Base-by-base conservation (phyloP, 768 basidiomycete species). In the Omphalotus guepiniiformis region DNA sequence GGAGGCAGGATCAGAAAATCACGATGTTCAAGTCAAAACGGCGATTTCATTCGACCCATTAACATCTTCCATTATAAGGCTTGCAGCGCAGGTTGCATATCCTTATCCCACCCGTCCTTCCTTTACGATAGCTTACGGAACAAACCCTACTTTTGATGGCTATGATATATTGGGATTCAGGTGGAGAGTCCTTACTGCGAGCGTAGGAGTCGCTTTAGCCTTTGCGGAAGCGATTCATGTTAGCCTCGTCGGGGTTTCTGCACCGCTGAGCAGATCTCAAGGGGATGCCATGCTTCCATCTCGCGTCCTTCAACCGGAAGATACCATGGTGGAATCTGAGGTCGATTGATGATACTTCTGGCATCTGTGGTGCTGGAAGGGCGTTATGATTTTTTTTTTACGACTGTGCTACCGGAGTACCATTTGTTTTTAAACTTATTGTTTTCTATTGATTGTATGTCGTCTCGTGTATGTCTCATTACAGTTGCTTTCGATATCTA, bases 71-170 rank as follows among this genome's bases (percentile, higher is more conserved):
- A 86, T 87, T 50, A 63, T 76, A 21, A 77, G 85, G 16, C 66
- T 87, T 37, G 85, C 83, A 16, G 73, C 72, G 3, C 76, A 82
- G 43, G 66, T 71, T 16, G 76, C 69, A n/a, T 85, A 83, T 50
- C 79, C 81, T 3, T 82, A 73, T 21, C 51, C 55, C 48, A 12
- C 48, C 49, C 58, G 22, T 51, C 58, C 4, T 47, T 69, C 15
- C 56, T 61, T 30, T 15, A 47, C 9, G 52, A 51, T 41, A 37
- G 42, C 7, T 56, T 58, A 11, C 46, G 70, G 39, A 36, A 57
- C 53, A 13, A 30, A 53, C 35, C 49, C 40, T 18, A 55, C 55
- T 11, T 52, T 56, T 13, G 57, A 65, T 16, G 72, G 74, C 8
- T 57, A 79, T 32, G 80, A 84, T 52, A 71, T 82, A 3, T 60